Base-by-base conservation (phyloP, 768 basidiomycete genomes). In the Xerocomus spinulosus region DNA sequence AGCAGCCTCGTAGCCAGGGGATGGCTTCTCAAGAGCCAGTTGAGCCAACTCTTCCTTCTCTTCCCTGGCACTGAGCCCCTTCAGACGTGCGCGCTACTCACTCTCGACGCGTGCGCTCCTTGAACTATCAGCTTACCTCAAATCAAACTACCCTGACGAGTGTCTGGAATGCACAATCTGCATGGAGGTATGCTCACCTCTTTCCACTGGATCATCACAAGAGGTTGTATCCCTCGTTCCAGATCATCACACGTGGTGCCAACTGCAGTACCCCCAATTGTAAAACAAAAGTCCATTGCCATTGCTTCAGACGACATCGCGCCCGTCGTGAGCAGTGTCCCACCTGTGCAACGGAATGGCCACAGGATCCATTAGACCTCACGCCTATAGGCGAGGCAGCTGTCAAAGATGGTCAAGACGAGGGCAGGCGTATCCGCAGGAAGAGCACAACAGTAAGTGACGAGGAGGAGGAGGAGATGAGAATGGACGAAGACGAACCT, bases 1-100 rank as follows among this genome's bases (percentile, higher is more conserved):
- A 70, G 74, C 24, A 92, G 86, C 57, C 89, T 94, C 59, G 87
- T 92, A 1, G 84, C 89, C n/a, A 82, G 79, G 56, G 85, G 85
- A 13, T 90, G 85, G 89, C 67, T 87, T 9, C 50, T 79, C 38
- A 83, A 82, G 69, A 89, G 83, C 84, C 78, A 75, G 85, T 83
- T 61, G 58, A 57, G 84, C 73, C 23, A 44, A 12, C 10, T 32
- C 40, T 18, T n/a, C 24, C 4, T 20, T 35, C 33, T 23, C 42
- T 28, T 17, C 13, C 36, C 37, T 26, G 34, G 23, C 21, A 53
- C 51, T 39, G 14, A 50, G 10, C 35, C n/a, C 34, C 51, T 44
- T 46, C 57, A 78, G 87, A 55, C 75, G 73, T 13, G 81, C 85
- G 21, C 79, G 87, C 9, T 91, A 88, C 57, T 82, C 86, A 8